Percentiles rank a stretch among this genome's conserved stretches.
phyloP scores from a whole-genome alignment of 306 rosid species.

The Pyrus pyrifolia region DNA sequence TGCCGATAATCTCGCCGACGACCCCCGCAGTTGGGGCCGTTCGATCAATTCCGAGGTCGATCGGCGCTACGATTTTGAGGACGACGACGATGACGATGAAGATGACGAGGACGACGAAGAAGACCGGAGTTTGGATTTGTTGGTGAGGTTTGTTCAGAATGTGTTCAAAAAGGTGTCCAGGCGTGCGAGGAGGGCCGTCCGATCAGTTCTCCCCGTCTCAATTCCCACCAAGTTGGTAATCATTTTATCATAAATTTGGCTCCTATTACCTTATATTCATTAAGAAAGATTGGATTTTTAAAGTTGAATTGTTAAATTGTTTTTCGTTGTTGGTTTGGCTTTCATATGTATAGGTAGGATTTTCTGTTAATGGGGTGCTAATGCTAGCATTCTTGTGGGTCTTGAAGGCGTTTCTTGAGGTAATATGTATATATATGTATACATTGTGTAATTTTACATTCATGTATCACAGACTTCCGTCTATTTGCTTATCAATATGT shows the following conservation, averaged over 20 bases:
- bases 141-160: conserved; percentile 57
- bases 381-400: conserved; percentile 63
- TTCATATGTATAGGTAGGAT: conserved; percentile 34
- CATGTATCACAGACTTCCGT: not conserved
- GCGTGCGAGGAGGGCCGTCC: conserved; percentile 57
- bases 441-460: not conserved
- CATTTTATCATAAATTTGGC: not conserved
- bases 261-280: not conserved
- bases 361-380: conserved; percentile 65
- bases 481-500: not conserved
- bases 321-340: not conserved
- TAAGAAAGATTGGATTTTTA: too few species aligned
- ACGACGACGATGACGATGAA: conserved; percentile 34
- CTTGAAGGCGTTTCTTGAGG: conserved; percentile 76
- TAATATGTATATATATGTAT: conserved; percentile 5
- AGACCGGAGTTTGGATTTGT: conserved; percentile 67
- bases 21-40: conserved; percentile 52
- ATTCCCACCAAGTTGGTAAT: conserved; percentile 59
- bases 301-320: not conserved
- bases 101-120: conserved; percentile 40
- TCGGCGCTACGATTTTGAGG: conserved; percentile 1
- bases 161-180: conserved; percentile 57
- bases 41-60: conserved; percentile 25
- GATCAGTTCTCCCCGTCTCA: conserved; percentile 65
- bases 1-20: conserved; percentile 23